Evolutionary conservation across 176 grass and related monocot species (phyloP).

Genomic region (Dendrocalamus sinicus): DNA sequence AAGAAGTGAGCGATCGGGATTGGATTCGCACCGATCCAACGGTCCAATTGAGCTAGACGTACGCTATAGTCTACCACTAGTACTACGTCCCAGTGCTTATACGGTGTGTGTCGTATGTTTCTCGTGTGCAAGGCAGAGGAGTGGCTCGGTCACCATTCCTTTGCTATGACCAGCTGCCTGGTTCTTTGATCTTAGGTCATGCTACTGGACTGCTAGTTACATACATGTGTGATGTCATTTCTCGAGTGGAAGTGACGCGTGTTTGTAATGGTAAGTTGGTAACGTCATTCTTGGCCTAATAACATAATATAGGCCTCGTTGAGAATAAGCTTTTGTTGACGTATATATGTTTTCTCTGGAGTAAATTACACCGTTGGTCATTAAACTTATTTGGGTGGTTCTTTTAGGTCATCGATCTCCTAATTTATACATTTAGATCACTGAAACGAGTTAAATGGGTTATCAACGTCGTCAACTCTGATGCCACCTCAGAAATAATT

Average conservation of each 20-base stretch:
- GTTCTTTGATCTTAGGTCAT: neutral
- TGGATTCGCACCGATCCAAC: neutral
- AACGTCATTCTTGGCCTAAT: slow-evolving; percentile 48
- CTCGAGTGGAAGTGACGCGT: slow-evolving; percentile 10
- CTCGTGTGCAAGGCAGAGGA: slow-evolving; percentile 27
- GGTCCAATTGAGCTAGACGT: slow-evolving; percentile 24
- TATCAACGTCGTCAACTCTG: too few species aligned
- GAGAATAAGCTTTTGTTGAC: slow-evolving; percentile 9
- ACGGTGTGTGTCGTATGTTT: neutral
- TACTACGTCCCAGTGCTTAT: neutral
- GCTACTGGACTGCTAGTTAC: slow-evolving; percentile 13
- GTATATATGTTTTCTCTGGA: neutral
- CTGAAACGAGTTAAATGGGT: too few species aligned
- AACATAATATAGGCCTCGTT: slow-evolving; percentile 31
- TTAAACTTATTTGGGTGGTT: too few species aligned
- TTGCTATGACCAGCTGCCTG: slow-evolving; percentile 5
- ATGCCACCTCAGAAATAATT: too few species aligned
- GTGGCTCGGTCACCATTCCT: neutral
- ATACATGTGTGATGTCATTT: slow-evolving; percentile 32
- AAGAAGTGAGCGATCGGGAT: slow-evolving; percentile 36
- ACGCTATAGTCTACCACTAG: neutral
- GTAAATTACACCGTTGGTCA: too few species aligned
- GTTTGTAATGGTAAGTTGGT: slow-evolving; percentile 38
- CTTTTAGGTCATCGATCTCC: too few species aligned
- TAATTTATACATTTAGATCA: too few species aligned